Percentiles rank a stretch among this genome's conserved stretches.
These are phyloP conservation scores for Vanrija humicola DNA, from an alignment of 1,284 basidiomycete species.

Conservation along the genomic window DNA sequence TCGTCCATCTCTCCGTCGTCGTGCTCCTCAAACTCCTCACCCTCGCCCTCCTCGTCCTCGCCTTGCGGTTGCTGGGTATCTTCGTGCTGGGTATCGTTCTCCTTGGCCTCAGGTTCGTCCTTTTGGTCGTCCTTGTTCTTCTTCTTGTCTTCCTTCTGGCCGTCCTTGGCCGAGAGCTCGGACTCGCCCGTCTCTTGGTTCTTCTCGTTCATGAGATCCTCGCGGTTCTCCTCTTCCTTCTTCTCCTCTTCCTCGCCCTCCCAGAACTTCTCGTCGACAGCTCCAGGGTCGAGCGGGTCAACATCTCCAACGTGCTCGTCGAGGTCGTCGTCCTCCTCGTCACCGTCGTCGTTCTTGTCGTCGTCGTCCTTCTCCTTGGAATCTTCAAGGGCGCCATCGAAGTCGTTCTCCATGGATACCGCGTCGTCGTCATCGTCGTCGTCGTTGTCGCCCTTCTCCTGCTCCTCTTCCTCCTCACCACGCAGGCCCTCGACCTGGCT, in stretches of 20 bases:
- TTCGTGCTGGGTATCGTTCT: conserved; percentile 30
- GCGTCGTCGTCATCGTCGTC: conserved; percentile 63
- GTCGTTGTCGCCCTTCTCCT: conserved; percentile 55
- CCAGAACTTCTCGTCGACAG: conserved; percentile 97
- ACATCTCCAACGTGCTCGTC: conserved; percentile 84
- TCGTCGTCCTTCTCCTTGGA: conserved; percentile 59
- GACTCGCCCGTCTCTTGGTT: conserved; percentile 53
- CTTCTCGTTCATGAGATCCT: conserved; percentile 50
- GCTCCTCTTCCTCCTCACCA: conserved; percentile 61
- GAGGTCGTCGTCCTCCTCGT: conserved; percentile 58
- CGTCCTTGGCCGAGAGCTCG: conserved; percentile 73
- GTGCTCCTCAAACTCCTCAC: conserved; percentile 33
- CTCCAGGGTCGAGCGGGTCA: conserved; percentile 78
- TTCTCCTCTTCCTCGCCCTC: conserved; percentile 66
- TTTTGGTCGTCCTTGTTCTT: conserved; percentile 46
- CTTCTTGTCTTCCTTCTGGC: conserved; percentile 42
- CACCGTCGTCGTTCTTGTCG: conserved; percentile 56
- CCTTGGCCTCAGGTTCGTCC: conserved; percentile 42
- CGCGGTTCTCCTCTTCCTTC: conserved; percentile 44
- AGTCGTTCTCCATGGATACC: conserved; percentile 58
- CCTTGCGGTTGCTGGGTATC: conserved; percentile 26
- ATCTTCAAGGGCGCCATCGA: conserved; percentile 78
- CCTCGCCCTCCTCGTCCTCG: conserved; percentile 32
- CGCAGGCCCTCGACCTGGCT: conserved; percentile 92
- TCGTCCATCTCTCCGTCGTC: conserved; percentile 49